Conservation (phyloP, 345 rosid species). For the Citrus reticulata region DNA sequence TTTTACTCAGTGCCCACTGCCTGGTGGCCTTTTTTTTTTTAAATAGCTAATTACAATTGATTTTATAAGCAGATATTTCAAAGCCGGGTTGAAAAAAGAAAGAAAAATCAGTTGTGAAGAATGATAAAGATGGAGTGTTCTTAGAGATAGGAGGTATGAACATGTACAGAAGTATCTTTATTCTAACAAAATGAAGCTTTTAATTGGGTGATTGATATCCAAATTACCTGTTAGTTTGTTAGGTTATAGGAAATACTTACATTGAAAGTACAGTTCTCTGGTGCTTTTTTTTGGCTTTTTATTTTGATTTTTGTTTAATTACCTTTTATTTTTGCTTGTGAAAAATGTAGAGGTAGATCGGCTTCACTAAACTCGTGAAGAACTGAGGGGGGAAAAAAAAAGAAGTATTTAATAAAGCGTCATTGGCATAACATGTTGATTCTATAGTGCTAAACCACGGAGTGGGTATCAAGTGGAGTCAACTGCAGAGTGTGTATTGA, state of each 20-base stretch:
- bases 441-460: no score
- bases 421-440: no score
- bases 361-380: no score
- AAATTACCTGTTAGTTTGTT: background rate
- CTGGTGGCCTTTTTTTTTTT: background rate
- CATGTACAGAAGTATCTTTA: slow-evolving; percentile 14
- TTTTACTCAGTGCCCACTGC: background rate
- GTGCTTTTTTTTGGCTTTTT: no score
- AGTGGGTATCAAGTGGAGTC: no score
- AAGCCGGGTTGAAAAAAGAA: background rate
- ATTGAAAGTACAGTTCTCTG: no score
- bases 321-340: no score
- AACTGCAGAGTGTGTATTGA: no score
- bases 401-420: no score
- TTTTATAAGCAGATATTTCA: background rate
- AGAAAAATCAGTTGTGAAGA: background rate
- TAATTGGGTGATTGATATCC: background rate
- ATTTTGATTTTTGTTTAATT: no score
- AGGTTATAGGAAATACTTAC: background rate
- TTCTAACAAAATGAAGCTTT: slow-evolving; percentile 17
- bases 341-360: no score
- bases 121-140: background rate
- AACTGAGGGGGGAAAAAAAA: no score
- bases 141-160: slow-evolving; percentile 1
- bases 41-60: background rate